Base-by-base conservation (phyloP, 495 filamentous ascomycete species). In the Penicillium parvum region DNA sequence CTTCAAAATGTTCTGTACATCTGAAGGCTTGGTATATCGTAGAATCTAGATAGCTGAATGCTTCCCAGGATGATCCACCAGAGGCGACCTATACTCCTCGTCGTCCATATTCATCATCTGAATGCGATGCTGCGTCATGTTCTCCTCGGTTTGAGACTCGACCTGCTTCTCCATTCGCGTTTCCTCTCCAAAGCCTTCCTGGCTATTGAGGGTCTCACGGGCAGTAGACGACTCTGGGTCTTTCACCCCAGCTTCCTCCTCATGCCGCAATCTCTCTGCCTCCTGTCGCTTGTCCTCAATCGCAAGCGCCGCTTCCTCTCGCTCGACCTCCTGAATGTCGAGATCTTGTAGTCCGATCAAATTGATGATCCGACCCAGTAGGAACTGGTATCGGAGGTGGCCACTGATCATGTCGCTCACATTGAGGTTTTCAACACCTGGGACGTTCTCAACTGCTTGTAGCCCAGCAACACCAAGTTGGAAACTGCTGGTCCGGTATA, bases 401-500 rank as follows among this genome's bases (percentile, higher is more conserved):
- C 87, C 87, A 38, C 71, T 77, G 23, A 91, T 80, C 21, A 78
- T 73, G 8, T 83, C 77, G 45, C 76, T 85, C n/a, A 86, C 74
- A 55, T 94, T 74, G 5, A 90, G 50, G 43, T 90, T 91, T 50
- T 88, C 84, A 0, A 92, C 78, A 0, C 81, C 82, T 1, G 80
- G 72, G 15, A 89, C 74, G 3, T 66, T 72, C 37, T 79, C 63
- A 21, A 90, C 76, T 11, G 72, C 60, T 56, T 89, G 79, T 16
- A 94, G 63, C 0, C 87, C 87, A 0, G 87, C 86, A 25, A 94
- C 75, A 1, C 87, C 87, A 20, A 82, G 72, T 52, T 90, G 85
- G 20, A 90, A 68, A 47, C 82, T 86, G 38, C 79, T 84, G 5
- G 84, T 81, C 5, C 87, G 79, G 55, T 92, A 91, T 11, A 90